phyloP scores from a whole-genome alignment of 345 rosid species.

The Erodium maritimum region DNA sequence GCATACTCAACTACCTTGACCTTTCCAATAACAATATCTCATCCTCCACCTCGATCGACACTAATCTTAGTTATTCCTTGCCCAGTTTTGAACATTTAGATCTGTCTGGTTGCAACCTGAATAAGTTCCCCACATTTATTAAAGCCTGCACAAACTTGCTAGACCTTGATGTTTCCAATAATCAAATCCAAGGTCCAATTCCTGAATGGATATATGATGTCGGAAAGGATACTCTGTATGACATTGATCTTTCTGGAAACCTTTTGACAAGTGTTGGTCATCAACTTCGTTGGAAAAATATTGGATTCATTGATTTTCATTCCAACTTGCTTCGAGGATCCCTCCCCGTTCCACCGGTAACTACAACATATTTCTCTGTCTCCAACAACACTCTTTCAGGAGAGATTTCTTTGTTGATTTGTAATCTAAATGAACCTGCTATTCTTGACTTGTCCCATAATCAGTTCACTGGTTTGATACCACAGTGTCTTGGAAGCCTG shows the following conservation, averaged over 20 bases:
- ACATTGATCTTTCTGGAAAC: too few species aligned
- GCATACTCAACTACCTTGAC: neutral
- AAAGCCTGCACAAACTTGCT: too few species aligned
- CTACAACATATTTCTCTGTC: neutral
- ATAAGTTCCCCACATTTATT: too few species aligned
- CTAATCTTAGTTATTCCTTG: too few species aligned
- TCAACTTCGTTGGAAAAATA: neutral
- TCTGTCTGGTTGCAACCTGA: too few species aligned
- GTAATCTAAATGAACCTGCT: neutral
- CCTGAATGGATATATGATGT: too few species aligned
- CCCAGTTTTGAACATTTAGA: too few species aligned
- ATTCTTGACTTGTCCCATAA: constrained; percentile 15
- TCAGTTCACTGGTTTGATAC: constrained; percentile 16
- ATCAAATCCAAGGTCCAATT: too few species aligned
- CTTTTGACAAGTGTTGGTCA: too few species aligned
- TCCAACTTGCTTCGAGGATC: constrained; percentile 8
- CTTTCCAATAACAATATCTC: too few species aligned
- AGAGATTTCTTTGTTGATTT: constrained; percentile 10
- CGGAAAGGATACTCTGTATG: neutral
- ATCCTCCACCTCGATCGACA: too few species aligned
- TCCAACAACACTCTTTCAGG: constrained; percentile 11
- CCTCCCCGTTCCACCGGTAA: constrained; percentile 9
- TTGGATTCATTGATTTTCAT: neutral
- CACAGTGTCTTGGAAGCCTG: constrained; percentile 9
- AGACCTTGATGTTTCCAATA: too few species aligned